Percentiles rank a stretch among this genome's conserved stretches.
Conservation (phyloP, 768 basidiomycete species). For the Amyloporia xantha region DNA sequence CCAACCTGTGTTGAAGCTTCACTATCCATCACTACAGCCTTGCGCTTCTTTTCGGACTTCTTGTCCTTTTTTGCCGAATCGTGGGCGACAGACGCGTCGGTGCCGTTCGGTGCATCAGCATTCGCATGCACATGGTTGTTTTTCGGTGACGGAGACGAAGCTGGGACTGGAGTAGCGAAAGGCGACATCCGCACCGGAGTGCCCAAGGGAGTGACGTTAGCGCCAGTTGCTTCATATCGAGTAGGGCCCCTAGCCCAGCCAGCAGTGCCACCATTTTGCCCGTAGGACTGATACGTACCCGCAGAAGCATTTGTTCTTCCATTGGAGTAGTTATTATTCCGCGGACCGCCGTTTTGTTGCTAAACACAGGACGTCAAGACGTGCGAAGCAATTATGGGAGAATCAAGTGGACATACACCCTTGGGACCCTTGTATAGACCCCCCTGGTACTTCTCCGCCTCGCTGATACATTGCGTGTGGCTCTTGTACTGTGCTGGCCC, state of each 20-base stretch:
- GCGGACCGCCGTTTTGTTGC: slow-evolving; percentile 9
- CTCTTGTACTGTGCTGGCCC: slow-evolving; percentile 71
- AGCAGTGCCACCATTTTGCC: slow-evolving; percentile 9
- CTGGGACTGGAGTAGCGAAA: slow-evolving; percentile 22
- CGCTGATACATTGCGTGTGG: slow-evolving; percentile 80
- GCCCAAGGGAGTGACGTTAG: slow-evolving; percentile 69
- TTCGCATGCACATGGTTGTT: not conserved
- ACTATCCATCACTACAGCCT: slow-evolving; percentile 14
- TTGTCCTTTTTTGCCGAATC: slow-evolving; percentile 3
- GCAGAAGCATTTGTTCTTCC: slow-evolving; percentile 7
- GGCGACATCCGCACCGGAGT: slow-evolving; percentile 48
- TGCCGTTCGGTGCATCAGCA: not conserved
- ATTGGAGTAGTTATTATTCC: slow-evolving; percentile 1
- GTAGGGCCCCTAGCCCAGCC: slow-evolving; percentile 10
- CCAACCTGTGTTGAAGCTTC: slow-evolving; percentile 9
- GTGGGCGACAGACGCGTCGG: not conserved
- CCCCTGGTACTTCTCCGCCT: slow-evolving; percentile 94
- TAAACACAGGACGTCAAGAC: not conserved
- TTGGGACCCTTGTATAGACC: slow-evolving; percentile 76
- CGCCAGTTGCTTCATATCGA: slow-evolving; percentile 40
- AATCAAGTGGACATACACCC: slow-evolving; percentile 28
- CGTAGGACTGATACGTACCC: slow-evolving; percentile 24
- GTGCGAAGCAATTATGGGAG: not conserved
- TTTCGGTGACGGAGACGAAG: slow-evolving; percentile 3
- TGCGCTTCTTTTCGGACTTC: slow-evolving; percentile 22